Percentiles rank a stretch among this genome's conserved stretches.
These are phyloP conservation scores for Ambrosiella xylebori DNA, from an alignment of 2,329 filamentous ascomycete genomes.

Conservation along the genomic window DNA sequence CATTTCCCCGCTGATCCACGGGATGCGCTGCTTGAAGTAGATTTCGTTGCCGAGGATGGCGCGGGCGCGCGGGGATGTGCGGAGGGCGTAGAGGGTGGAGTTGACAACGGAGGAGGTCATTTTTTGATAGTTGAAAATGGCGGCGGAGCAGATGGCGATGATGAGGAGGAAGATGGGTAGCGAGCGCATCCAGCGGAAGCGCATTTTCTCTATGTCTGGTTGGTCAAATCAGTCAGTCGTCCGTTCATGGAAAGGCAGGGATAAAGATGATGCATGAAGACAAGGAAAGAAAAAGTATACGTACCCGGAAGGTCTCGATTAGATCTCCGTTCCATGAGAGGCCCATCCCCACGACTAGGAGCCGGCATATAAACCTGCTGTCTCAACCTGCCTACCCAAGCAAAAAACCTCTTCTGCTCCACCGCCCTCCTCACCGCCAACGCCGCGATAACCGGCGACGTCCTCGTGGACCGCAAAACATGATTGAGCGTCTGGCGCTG, in stretches of 20 bases:
- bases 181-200: constrained; percentile 50
- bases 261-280: background rate
- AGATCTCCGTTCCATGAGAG: constrained; percentile 45
- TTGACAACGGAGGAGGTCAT: constrained; percentile 71
- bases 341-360: constrained; percentile 41
- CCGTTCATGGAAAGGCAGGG: background rate
- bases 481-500: no score
- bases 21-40: constrained; percentile 61
- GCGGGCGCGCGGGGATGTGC: constrained; percentile 59
- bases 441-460: no score
- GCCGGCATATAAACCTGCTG: constrained; percentile 32
- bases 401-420: background rate
- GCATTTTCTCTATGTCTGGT: constrained; percentile 25
- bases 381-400: constrained; percentile 20
- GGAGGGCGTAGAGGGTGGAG: constrained; percentile 78
- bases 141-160: constrained; percentile 54
- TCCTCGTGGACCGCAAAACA: no score
- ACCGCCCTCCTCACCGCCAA: background rate
- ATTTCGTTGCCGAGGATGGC: constrained; percentile 72
- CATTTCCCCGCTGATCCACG: constrained; percentile 74
- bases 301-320: constrained; percentile 50
- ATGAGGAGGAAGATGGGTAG: constrained; percentile 65
- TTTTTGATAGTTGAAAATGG: constrained; percentile 99
- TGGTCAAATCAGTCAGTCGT: background rate
- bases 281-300: background rate